Percentiles rank a stretch among this genome's conserved stretches.
Evolutionary conservation across 306 rosid genomes (phyloP).

Genomic region (Malus sylvestris): DNA sequence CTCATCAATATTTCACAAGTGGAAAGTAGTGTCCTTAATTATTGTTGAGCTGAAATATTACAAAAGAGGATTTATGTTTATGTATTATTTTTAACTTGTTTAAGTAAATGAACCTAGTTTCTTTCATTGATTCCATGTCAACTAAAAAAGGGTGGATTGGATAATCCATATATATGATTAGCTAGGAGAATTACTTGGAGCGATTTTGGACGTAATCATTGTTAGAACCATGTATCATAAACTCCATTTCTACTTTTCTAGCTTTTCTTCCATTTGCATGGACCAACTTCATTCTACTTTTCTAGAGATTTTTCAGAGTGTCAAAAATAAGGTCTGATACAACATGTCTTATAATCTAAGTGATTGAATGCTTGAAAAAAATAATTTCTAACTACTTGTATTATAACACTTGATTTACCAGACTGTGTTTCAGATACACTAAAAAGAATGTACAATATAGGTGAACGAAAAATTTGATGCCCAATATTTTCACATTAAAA

Average conservation of each 20-base stretch:
- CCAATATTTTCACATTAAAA: no score
- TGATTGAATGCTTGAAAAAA: no score
- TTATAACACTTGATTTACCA: no score
- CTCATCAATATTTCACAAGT: neutral
- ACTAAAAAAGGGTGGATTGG: neutral
- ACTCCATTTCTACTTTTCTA: neutral
- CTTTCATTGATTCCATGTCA: neutral
- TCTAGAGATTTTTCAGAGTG: no score
- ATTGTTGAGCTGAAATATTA: neutral
- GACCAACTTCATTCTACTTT: neutral
- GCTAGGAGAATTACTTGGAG: no score
- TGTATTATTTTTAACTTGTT: neutral
- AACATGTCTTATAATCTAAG: no score
- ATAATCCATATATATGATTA: no score
- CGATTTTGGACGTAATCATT: neutral
- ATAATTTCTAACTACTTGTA: no score
- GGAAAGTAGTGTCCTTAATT: neutral
- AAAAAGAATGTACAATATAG: no score
- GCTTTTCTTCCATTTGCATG: neutral
- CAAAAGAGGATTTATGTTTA: neutral
- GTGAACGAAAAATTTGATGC: neutral
- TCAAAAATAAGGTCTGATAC: no score
- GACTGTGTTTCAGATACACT: accelerated
- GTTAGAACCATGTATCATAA: neutral
- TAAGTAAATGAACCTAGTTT: neutral